Evolutionary conservation across 805 yeast genomes (phyloP).

Genomic region (Ogataea kodamae): DNA sequence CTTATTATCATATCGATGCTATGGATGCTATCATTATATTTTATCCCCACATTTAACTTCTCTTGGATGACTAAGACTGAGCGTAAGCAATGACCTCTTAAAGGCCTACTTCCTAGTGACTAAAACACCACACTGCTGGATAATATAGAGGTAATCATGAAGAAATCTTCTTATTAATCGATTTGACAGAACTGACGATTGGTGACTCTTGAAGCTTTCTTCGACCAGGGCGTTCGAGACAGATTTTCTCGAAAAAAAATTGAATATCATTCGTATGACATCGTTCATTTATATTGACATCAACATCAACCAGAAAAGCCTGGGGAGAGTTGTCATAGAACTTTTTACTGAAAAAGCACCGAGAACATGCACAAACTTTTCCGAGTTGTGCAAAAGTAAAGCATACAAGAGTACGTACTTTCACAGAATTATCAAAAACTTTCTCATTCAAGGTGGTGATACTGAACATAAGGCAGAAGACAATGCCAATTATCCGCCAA

Average conservation of each 20-base stretch:
- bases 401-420: slow-evolving; percentile 45
- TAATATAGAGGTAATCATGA: too few relatives aligned
- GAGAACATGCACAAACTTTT: slow-evolving; percentile 48
- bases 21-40: too few relatives aligned
- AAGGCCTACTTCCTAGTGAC: too few relatives aligned
- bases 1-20: too few relatives aligned
- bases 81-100: too few relatives aligned
- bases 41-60: slow-evolving; percentile 5
- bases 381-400: slow-evolving; percentile 41
- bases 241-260: not conserved
- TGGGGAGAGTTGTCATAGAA: slow-evolving; percentile 64
- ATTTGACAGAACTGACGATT: too few relatives aligned
- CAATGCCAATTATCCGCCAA: slow-evolving; percentile 23
- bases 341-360: slow-evolving; percentile 52
- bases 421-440: slow-evolving; percentile 64
- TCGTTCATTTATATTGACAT: slow-evolving; percentile 49
- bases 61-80: slow-evolving; percentile 1
- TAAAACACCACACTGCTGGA: too few relatives aligned
- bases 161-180: too few relatives aligned
- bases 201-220: too few relatives aligned
- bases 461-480: slow-evolving; percentile 31
- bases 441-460: slow-evolving; percentile 71
- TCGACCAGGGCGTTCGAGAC: slow-evolving; percentile 1
- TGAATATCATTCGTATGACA: not conserved
- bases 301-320: slow-evolving; percentile 36